Base-by-base conservation (phyloP, 176 grass and related monocot species). In the Tillandsia fasciculata region DNA sequence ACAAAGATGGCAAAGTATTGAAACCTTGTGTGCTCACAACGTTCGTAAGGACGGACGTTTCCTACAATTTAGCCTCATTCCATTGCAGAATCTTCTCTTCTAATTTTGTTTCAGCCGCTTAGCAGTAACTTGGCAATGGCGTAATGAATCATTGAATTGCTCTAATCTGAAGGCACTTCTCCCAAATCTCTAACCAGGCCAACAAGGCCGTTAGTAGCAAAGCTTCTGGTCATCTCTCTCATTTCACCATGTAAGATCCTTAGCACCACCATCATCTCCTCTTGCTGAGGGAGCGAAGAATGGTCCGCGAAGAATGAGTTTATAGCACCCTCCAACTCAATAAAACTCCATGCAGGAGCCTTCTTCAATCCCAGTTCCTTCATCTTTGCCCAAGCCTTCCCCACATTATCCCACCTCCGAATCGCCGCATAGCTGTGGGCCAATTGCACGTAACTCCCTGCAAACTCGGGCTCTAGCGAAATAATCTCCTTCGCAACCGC, bases 361-460 rank as follows among this genome's bases (percentile, higher is more conserved):
- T 77, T 77, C 52, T 53, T 69, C 18, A 77, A 61, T 24, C 75
- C 75, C 54, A 56, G n/a, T 47, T n/a, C 65, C 50, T 12, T 77
- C 75, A 77, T 77, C 75, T 61, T 51, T 53, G 17, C 15, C 75
- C 75, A 77, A 0, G 65, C 29, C 18, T 69, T 65, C 18, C 64
- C 75, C 65, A 77, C 65, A n/a, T 53, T 52, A 2, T 77, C 66
- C 75, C 75, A 77, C 75, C 66, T 69, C 17, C 18, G 52, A 33
- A 59, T 77, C 17, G 53, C 52, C 12, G 75, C 75, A 42, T 27
- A 77, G 65, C 52, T 69, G 22, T 77, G 52, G 15, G 75, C 75
- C 53, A 77, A 56, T n/a, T 77, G 75, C 15, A 77, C 53, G 48
- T 77, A 77, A 57, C 66, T 77, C 13, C 53, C 66, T 27, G 75